Conservation (phyloP, 805 yeast species). For the Metschnikowia vanudenii region DNA sequence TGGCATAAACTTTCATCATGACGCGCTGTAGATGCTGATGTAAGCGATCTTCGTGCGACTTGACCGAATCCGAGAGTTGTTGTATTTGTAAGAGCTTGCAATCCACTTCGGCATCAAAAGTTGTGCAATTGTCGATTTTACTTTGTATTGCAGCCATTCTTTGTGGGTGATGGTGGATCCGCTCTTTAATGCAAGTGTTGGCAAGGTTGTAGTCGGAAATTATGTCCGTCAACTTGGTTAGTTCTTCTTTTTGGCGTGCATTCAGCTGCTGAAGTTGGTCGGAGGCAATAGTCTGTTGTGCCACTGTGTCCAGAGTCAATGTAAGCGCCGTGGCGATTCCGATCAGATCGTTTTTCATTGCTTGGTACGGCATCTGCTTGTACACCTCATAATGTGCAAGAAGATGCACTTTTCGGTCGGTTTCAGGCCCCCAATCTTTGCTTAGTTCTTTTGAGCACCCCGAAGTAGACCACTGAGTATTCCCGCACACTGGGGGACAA, state of each 20-base stretch:
- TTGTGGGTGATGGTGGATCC: constrained; percentile 10
- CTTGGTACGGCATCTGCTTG: constrained; percentile 16
- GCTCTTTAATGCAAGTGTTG: constrained; percentile 3
- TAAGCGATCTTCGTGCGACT: constrained; percentile 12
- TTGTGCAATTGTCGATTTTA: constrained; percentile 7
- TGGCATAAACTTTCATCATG: constrained; percentile 22
- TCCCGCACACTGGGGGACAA: constrained; percentile 2
- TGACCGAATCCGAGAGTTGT: constrained; percentile 4
- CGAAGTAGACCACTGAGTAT: neutral
- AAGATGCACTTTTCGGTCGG: constrained; percentile 9
- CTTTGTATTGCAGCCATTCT: constrained; percentile 11
- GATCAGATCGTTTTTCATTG: constrained; percentile 22
- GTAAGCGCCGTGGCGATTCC: constrained; percentile 22
- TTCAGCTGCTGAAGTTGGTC: constrained; percentile 2
- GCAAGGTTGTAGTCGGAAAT: constrained; percentile 15
- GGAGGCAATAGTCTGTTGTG: constrained; percentile 11
- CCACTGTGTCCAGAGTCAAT: constrained; percentile 15
- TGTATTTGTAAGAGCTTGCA: constrained; percentile 1
- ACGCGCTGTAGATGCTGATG: constrained; percentile 20
- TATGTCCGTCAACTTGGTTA: constrained; percentile 3
- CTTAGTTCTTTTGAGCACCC: neutral
- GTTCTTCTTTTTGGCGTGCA: neutral
- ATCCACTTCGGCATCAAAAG: constrained; percentile 8
- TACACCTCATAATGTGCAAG: constrained; percentile 18
- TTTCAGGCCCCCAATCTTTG: constrained; percentile 9